Evolutionary conservation across 257 asterid genomes (phyloP), one percentile per base, ranked within the genome.

Genomic region (Parsonsia alboflavescens): DNA sequence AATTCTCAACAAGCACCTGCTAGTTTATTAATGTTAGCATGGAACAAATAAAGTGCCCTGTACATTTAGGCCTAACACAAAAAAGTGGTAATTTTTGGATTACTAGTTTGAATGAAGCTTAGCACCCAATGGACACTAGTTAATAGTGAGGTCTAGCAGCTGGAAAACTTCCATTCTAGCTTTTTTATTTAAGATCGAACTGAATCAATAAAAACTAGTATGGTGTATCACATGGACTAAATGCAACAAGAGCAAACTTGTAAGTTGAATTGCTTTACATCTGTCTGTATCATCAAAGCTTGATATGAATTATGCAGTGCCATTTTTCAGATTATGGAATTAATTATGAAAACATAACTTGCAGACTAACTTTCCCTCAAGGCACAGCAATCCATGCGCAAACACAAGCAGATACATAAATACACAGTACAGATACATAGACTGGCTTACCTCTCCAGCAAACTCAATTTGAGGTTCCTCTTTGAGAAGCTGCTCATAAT

Each of bases 401-500:
- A 1, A 28, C 6, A 59, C 12, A 52, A 30, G 26, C 56, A 50
- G 24, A 44, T 15, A n/a, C 52, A 36, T 62, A 73, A 16, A 7
- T 28, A 49, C 36, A 58, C 52, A 65, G 54, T 39, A 41, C 22
- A 54, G 48, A 65, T 33, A 30, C n/a, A 22, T 59, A 70, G 72
- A 73, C 16, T 24, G 39, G 46, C 82, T 61, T 19, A 94, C 99
- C 96, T 95, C 99, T 73, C 99, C 99, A 58, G 97, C 87, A 71
- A 95, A 92, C 80, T 92, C 98, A 70, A 95, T 80, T 57, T 79
- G 83, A 11, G 93, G 98, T 79, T 95, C 98, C 86, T 92, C 98
- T 75, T 88, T 90, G 52, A 89, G 95, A 80, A 95, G 93, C 75
- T 83, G 88, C 67, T 95, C 99, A 75, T 84, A 89, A 85, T 95